phyloP scores from a whole-genome alignment of 2,329 filamentous ascomycete species.

The Scedosporium apiospermum region DNA sequence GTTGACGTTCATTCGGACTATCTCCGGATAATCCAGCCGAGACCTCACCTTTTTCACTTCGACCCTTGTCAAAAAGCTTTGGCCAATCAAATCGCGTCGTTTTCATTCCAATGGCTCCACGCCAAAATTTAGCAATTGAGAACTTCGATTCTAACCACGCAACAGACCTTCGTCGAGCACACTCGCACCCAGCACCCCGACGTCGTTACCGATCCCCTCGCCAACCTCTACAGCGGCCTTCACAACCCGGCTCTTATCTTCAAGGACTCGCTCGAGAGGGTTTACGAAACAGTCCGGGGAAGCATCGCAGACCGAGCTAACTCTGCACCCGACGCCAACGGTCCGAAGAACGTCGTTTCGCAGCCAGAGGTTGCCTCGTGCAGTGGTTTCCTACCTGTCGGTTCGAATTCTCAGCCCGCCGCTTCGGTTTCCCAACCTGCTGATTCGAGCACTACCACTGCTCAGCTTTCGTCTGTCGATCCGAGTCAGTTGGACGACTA shows the following conservation, averaged over 20 bases:
- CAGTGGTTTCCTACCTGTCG: too few species aligned
- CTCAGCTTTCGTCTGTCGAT: too few species aligned
- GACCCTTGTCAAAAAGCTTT: neutral
- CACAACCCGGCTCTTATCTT: neutral
- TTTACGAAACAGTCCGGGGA: neutral
- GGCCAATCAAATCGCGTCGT: neutral
- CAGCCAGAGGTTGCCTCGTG: too few species aligned
- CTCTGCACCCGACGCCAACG: too few species aligned
- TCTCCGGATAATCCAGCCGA: neutral
- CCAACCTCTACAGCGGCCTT: neutral
- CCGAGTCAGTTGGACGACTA: too few species aligned
- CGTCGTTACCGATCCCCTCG: neutral
- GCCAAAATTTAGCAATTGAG: neutral
- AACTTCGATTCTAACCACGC: neutral
- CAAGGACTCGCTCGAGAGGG: neutral
- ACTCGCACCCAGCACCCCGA: neutral
- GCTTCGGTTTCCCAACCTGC: too few species aligned
- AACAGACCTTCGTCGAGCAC: conserved; percentile 3
- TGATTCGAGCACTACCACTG: too few species aligned
- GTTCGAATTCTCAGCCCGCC: too few species aligned
- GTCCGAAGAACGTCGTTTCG: too few species aligned
- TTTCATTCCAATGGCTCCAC: neutral
- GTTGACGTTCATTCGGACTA: neutral
- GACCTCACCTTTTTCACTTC: neutral
- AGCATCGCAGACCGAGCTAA: too few species aligned